phyloP scores from a whole-genome alignment of 2,329 filamentous ascomycete species.

The Calonectria pauciramosa region DNA sequence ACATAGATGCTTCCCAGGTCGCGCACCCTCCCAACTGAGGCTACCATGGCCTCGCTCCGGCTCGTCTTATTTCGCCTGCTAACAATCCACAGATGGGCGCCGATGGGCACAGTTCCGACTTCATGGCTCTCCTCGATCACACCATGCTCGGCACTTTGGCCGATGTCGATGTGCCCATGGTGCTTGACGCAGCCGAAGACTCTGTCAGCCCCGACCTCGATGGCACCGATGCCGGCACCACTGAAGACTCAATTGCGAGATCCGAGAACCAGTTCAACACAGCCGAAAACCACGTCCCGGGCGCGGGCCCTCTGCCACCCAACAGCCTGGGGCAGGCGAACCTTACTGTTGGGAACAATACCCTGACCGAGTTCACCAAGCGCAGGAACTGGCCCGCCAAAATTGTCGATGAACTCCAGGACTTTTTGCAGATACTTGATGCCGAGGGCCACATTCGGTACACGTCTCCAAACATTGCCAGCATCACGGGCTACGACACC shows the following conservation, averaged over 20 bases:
- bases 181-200: slow-evolving; percentile 54
- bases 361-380: slow-evolving; percentile 72
- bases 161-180: slow-evolving; percentile 60
- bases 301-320: slow-evolving; percentile 58
- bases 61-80: slow-evolving; percentile 31
- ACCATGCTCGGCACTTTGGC: slow-evolving; percentile 54
- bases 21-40: slow-evolving; percentile 31
- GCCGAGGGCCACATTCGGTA: slow-evolving; percentile 87
- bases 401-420: slow-evolving; percentile 89
- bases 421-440: slow-evolving; percentile 89
- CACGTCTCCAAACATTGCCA: slow-evolving; percentile 82
- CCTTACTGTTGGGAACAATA: slow-evolving; percentile 53
- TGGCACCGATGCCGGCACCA: slow-evolving; percentile 35
- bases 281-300: slow-evolving; percentile 54
- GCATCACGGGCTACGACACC: slow-evolving; percentile 81
- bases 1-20: slow-evolving; percentile 45
- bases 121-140: slow-evolving; percentile 61
- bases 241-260: slow-evolving; percentile 49
- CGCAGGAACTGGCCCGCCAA: slow-evolving; percentile 86
- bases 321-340: slow-evolving; percentile 52
- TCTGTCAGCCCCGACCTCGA: slow-evolving; percentile 39
- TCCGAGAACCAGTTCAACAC: slow-evolving; percentile 53
- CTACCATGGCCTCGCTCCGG: slow-evolving; percentile 24
- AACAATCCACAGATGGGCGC: slow-evolving; percentile 42
- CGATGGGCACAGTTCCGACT: slow-evolving; percentile 51